Conservation (phyloP, 495 filamentous ascomycete genomes). For the Clavariopsis aquatica region DNA sequence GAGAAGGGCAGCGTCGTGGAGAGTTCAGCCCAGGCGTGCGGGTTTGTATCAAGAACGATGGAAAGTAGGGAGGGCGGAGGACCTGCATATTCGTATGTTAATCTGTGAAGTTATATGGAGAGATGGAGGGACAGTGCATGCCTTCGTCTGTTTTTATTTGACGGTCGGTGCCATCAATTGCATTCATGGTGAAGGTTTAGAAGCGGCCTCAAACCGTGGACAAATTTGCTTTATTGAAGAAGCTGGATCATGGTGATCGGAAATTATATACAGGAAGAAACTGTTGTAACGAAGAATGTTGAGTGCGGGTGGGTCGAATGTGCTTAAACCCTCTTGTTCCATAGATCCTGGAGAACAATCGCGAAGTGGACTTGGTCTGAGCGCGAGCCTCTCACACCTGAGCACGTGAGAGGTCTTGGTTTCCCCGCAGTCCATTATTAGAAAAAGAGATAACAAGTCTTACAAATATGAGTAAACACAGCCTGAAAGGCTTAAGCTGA, state of each 20-base stretch:
- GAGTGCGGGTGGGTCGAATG: neutral
- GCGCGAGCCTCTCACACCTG: neutral
- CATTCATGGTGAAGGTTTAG: conserved; percentile 62
- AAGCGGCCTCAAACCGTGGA: neutral
- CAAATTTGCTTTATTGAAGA: neutral
- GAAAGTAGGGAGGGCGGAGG: conserved; percentile 83
- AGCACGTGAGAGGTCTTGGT: neutral
- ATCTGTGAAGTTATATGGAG: neutral
- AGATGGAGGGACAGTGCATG: conserved; percentile 34
- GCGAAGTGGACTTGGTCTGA: neutral
- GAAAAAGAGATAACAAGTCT: no score
- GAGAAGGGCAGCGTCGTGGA: conserved; percentile 75
- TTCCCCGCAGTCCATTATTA: neutral
- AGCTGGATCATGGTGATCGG: neutral
- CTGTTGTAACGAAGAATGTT: neutral
- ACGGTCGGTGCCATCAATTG: conserved; percentile 86
- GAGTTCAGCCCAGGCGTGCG: conserved; percentile 86
- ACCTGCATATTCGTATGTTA: conserved; percentile 46
- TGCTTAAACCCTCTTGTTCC: neutral
- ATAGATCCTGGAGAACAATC: neutral
- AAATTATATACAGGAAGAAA: neutral
- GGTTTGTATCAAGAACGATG: conserved; percentile 94
- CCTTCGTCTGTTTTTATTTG: conserved; percentile 63
- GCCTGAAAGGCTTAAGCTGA: no score
- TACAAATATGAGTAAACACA: no score